Evolutionary conservation across 2,329 filamentous ascomycete species (phyloP).

Genomic region (Fusarium bulbicola): DNA sequence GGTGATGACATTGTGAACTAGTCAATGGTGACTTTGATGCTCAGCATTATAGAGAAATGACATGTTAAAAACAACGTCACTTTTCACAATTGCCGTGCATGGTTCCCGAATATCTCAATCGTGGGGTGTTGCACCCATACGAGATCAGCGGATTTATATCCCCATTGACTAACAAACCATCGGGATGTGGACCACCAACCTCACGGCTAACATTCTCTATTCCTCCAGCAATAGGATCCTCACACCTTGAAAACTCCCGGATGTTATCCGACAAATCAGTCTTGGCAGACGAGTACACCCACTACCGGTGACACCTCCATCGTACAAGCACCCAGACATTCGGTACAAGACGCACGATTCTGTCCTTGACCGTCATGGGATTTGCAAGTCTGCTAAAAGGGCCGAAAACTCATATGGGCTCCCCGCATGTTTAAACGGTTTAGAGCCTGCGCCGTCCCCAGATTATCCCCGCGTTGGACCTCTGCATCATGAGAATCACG

Average conservation of each 20-base stretch:
- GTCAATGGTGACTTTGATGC: background rate
- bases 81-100: conserved; percentile 20
- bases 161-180: background rate
- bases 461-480: conserved; percentile 26
- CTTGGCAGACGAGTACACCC: conserved; percentile 16
- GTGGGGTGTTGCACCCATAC: conserved; percentile 16
- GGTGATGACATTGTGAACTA: background rate
- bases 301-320: background rate
- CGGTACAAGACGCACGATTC: background rate
- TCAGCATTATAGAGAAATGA: background rate
- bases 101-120: conserved; percentile 8
- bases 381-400: conserved; percentile 12
- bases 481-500: conserved; percentile 3
- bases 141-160: conserved; percentile 20
- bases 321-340: background rate
- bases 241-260: background rate
- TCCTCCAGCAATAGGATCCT: background rate
- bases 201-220: background rate
- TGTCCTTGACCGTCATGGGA: conserved; percentile 22
- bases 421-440: conserved; percentile 32
- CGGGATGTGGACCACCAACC: conserved; percentile 10
- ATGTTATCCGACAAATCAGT: background rate
- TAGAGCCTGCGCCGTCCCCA: conserved; percentile 25
- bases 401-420: conserved; percentile 21
- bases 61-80: background rate